Percentiles rank a stretch among this genome's conserved stretches.
phyloP scores from a whole-genome alignment of 192 early-diverging fungal genomes.

The Coemansia sp. region DNA sequence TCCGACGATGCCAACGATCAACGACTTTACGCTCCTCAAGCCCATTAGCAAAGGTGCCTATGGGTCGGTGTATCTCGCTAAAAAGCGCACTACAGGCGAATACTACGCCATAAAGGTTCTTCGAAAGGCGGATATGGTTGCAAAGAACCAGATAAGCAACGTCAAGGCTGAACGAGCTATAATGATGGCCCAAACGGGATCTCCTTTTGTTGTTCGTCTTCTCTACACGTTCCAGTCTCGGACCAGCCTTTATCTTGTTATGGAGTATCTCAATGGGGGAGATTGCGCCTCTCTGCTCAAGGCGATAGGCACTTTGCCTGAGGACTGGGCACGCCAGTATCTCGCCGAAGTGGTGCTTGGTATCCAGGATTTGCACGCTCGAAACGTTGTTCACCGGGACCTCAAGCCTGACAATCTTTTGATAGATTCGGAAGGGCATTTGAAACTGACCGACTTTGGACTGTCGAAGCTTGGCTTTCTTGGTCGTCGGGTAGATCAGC shows the following conservation, averaged over 20 bases:
- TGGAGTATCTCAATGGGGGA: conserved; percentile 90
- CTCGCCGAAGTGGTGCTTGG: conserved; percentile 84
- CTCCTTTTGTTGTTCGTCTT: conserved; percentile 86
- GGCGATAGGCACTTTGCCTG: conserved; percentile 69
- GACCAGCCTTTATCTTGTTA: conserved; percentile 83
- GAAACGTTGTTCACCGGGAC: conserved; percentile 84
- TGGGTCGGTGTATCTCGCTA: conserved; percentile 84
- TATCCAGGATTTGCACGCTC: conserved; percentile 81
- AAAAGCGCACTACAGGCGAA: conserved; percentile 80
- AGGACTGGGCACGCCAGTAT: conserved; percentile 85
- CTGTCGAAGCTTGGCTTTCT: conserved; percentile 56
- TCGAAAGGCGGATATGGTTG: conserved; percentile 88
- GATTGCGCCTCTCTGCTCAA: conserved; percentile 78
- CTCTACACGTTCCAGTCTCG: conserved; percentile 86
- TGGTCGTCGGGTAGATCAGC: conserved; percentile 47
- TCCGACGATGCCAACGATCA: conserved; percentile 73
- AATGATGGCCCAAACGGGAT: conserved; percentile 83
- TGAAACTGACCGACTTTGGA: conserved; percentile 94
- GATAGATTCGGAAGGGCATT: conserved; percentile 83
- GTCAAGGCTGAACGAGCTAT: conserved; percentile 49
- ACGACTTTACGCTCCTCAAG: conserved; percentile 89
- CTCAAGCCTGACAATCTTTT: conserved; percentile 82
- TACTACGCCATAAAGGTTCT: conserved; percentile 89
- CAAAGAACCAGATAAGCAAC: conserved; percentile 70
- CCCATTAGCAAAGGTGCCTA: conserved; percentile 89